Evolutionary conservation across 768 basidiomycete species (phyloP).

Genomic region (Flagelloscypha sp.): DNA sequence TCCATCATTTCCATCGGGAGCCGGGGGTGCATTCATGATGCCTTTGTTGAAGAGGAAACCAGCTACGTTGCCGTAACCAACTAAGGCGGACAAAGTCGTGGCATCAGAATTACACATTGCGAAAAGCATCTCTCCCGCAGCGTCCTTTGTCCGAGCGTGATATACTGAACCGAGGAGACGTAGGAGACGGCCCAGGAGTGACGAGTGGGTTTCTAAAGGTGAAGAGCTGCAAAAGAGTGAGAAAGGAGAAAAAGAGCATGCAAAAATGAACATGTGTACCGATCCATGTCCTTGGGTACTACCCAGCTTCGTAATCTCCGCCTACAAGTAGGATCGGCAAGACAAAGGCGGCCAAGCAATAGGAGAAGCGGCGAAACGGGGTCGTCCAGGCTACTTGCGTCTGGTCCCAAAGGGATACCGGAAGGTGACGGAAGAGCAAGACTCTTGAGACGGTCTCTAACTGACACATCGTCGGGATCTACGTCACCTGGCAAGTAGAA

Average conservation of each 20-base stretch:
- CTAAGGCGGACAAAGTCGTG: conserved; percentile 59
- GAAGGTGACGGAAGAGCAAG: too few relatives aligned
- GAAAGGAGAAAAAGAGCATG: too few relatives aligned
- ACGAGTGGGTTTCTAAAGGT: conserved; percentile 65
- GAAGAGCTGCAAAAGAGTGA: too few relatives aligned
- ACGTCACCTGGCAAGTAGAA: conserved; percentile 61
- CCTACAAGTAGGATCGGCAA: conserved; percentile 52
- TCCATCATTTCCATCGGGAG: too few relatives aligned
- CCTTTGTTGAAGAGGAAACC: conserved; percentile 93
- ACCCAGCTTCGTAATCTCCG: conserved; percentile 56
- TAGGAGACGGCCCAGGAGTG: conserved; percentile 72
- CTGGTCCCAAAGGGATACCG: conserved; percentile 2
- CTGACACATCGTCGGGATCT: conserved; percentile 55
- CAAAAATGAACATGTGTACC: too few relatives aligned
- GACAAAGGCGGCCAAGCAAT: conserved; percentile 63
- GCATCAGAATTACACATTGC: conserved; percentile 79
- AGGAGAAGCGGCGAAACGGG: conserved; percentile 67
- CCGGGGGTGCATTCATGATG: conserved; percentile 55
- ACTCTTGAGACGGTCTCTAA: conserved; percentile 42
- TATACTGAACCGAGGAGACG: conserved; percentile 71
- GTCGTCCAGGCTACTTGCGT: conserved; percentile 65
- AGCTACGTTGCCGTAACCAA: conserved; percentile 94
- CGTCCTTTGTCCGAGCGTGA: conserved; percentile 61
- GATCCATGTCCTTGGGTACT: conserved; percentile 73
- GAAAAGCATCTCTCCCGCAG: conserved; percentile 83